Conservation (phyloP, 1,284 basidiomycete genomes). For the Boletus mariae region DNA sequence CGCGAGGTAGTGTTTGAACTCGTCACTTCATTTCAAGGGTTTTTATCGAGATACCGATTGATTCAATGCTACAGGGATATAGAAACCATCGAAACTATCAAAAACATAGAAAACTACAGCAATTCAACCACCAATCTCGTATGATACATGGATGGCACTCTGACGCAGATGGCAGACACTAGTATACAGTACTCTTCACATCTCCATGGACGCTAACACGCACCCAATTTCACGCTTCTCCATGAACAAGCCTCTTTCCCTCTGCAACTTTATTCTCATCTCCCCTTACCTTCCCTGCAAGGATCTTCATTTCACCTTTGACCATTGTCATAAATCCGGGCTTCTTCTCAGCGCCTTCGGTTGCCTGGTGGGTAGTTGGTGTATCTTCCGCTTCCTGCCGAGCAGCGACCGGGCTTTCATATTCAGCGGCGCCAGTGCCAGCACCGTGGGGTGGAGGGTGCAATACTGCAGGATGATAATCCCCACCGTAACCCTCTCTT, state of each 20-base stretch:
- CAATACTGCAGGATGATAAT: constrained; percentile 29
- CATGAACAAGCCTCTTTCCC: constrained; percentile 35
- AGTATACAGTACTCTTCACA: constrained; percentile 3
- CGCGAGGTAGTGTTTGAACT: too few species aligned
- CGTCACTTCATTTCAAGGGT: too few species aligned
- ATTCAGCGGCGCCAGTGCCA: constrained; percentile 20
- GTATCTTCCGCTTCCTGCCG: neutral
- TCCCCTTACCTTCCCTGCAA: constrained; percentile 42
- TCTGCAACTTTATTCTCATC: constrained; percentile 40
- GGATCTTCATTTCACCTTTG: constrained; percentile 44
- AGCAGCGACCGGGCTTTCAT: neutral
- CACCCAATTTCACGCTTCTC: constrained; percentile 16
- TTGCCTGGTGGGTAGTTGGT: neutral
- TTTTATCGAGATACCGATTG: too few species aligned
- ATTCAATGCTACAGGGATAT: neutral
- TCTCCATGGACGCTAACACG: neutral
- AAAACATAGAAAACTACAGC: neutral
- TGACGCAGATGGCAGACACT: neutral
- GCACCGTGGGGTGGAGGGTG: constrained; percentile 22
- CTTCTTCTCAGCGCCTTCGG: constrained; percentile 26
- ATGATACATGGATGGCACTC: constrained; percentile 9
- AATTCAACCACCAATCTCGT: neutral
- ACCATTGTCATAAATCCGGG: constrained; percentile 41
- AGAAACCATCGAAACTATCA: neutral
- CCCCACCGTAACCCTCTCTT: constrained; percentile 12